A percentile compares a stretch with the other conserved stretches of the same genome.
Conservation (phyloP, 1,284 basidiomycete species). For the Sanghuangporus sanghuang region DNA sequence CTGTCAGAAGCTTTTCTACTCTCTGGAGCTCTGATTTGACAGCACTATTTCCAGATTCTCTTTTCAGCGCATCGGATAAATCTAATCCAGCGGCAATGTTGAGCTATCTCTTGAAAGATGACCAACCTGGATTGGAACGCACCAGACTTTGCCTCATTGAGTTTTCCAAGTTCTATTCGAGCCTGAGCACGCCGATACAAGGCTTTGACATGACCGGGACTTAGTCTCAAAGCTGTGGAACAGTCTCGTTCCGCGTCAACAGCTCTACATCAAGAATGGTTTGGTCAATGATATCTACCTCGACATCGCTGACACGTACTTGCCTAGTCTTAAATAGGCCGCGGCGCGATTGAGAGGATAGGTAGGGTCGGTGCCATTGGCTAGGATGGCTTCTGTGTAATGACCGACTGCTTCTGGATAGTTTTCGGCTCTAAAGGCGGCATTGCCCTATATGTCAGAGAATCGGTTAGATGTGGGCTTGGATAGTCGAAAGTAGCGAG, state of each 20-base stretch:
- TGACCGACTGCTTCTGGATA: constrained; percentile 54
- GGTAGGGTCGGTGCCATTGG: constrained; percentile 58
- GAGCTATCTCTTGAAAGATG: neutral
- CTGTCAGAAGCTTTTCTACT: constrained; percentile 31
- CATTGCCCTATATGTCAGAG: constrained; percentile 43
- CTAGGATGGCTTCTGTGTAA: constrained; percentile 68
- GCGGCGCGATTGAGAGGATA: constrained; percentile 76
- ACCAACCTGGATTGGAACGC: constrained; percentile 20
- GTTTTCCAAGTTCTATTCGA: constrained; percentile 42
- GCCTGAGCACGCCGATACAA: constrained; percentile 71
- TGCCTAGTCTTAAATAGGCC: constrained; percentile 80
- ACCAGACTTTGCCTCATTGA: constrained; percentile 56
- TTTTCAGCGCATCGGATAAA: constrained; percentile 44
- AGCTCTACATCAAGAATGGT: constrained; percentile 36
- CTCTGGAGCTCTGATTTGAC: constrained; percentile 51
- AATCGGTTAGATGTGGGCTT: neutral
- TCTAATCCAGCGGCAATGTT: constrained; percentile 36
- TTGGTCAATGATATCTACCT: constrained; percentile 1
- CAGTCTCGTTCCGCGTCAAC: constrained; percentile 76
- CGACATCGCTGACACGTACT: constrained; percentile 45
- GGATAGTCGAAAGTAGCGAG: neutral
- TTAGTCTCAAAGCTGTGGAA: constrained; percentile 47
- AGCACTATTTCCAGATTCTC: constrained; percentile 56
- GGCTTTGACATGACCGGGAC: constrained; percentile 61
- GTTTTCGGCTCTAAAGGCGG: constrained; percentile 50